A percentile compares a stretch with the other conserved stretches of the same genome.
These are phyloP conservation scores for Fusarium sacchari DNA, from an alignment of 2,329 filamentous ascomycete genomes.

Conservation along the genomic window DNA sequence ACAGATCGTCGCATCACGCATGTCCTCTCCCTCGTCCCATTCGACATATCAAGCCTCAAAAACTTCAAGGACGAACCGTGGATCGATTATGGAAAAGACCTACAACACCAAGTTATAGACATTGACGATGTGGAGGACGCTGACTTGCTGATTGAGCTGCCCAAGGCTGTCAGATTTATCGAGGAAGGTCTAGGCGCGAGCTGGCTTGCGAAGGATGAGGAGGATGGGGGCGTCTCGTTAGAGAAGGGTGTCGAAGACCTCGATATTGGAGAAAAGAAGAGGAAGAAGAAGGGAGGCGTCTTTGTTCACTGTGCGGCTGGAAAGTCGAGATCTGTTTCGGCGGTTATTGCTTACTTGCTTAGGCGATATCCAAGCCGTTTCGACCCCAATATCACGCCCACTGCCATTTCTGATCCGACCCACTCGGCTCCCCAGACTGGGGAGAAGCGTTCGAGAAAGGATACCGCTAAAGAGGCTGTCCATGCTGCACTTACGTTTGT, in stretches of 20 bases:
- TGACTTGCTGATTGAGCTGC: slow-evolving; percentile 84
- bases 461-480: slow-evolving; percentile 60
- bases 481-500: slow-evolving; percentile 74
- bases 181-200: slow-evolving; percentile 69
- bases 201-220: slow-evolving; percentile 15
- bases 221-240: slow-evolving; percentile 35
- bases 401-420: slow-evolving; percentile 33
- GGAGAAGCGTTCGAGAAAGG: slow-evolving; percentile 41
- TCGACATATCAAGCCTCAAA: slow-evolving; percentile 53
- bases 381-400: slow-evolving; percentile 50
- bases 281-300: slow-evolving; percentile 53
- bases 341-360: slow-evolving; percentile 86
- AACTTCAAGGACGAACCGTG: slow-evolving; percentile 61
- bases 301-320: slow-evolving; percentile 87
- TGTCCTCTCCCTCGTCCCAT: slow-evolving; percentile 82
- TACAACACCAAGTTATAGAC: slow-evolving; percentile 80
- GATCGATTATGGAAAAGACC: slow-evolving; percentile 64
- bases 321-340: slow-evolving; percentile 89
- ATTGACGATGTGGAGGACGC: slow-evolving; percentile 92
- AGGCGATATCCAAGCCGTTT: slow-evolving; percentile 69
- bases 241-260: slow-evolving; percentile 30
- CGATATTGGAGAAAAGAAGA: slow-evolving; percentile 24
- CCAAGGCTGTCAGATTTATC: slow-evolving; percentile 84
- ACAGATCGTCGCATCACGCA: slow-evolving; percentile 83
- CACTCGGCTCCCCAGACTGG: slow-evolving; percentile 14